Conservation (phyloP, 495 filamentous ascomycete genomes). For the Penicillium ucsense region DNA sequence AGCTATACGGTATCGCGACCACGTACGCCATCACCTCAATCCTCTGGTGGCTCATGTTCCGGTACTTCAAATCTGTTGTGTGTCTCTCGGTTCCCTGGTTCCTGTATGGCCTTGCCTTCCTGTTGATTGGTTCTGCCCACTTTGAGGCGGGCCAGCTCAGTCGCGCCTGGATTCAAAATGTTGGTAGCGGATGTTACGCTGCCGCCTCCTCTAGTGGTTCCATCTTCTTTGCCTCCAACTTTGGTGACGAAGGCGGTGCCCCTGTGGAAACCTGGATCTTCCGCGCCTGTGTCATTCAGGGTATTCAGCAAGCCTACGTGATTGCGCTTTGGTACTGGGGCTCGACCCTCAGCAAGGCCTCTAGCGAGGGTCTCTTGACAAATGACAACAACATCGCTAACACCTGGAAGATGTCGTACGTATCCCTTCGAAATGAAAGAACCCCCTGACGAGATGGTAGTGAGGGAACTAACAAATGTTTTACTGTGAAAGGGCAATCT, state of each 20-base stretch:
- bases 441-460: no score
- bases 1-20: conserved; percentile 56
- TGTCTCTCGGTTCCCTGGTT: conserved; percentile 51
- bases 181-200: conserved; percentile 37
- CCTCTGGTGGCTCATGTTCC: conserved; percentile 57
- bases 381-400: conserved; percentile 24
- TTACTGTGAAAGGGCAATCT: conserved; percentile 29
- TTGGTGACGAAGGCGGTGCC: conserved; percentile 41
- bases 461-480: background rate
- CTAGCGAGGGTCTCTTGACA: conserved; percentile 22
- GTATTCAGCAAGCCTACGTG: conserved; percentile 38
- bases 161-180: conserved; percentile 40
- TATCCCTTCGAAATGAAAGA: background rate
- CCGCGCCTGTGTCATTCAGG: conserved; percentile 41
- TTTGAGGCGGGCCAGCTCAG: conserved; percentile 30
- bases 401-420: conserved; percentile 38
- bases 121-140: conserved; percentile 55
- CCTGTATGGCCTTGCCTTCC: conserved; percentile 56
- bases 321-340: conserved; percentile 45
- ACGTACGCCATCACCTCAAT: conserved; percentile 56
- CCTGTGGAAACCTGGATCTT: conserved; percentile 41
- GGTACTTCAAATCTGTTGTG: conserved; percentile 50
- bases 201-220: conserved; percentile 39
- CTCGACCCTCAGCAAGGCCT: conserved; percentile 26
- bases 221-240: conserved; percentile 43